phyloP scores from a whole-genome alignment of 2,329 filamentous ascomycete species.

The Xylariaceae sp. region DNA sequence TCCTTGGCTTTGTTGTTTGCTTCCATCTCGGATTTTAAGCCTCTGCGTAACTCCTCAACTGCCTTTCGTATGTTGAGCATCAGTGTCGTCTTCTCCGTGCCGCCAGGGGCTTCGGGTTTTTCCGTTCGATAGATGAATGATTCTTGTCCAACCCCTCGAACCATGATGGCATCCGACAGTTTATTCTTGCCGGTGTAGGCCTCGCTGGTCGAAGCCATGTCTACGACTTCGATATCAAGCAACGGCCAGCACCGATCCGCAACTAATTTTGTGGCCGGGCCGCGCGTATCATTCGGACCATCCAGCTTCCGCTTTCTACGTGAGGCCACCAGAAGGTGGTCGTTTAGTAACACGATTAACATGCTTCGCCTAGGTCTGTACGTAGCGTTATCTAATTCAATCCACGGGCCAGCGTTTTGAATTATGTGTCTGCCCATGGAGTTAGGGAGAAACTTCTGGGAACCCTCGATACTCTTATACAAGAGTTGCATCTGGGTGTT shows the following conservation, averaged over 20 bases:
- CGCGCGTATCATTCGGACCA: slow-evolving; percentile 47
- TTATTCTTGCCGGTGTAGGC: slow-evolving; percentile 53
- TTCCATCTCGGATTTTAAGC: slow-evolving; percentile 78
- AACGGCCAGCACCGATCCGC: slow-evolving; percentile 93
- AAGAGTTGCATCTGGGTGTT: slow-evolving; percentile 71
- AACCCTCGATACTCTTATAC: slow-evolving; percentile 96
- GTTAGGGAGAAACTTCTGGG: slow-evolving; percentile 92
- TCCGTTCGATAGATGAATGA: slow-evolving; percentile 93
- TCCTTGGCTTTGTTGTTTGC: slow-evolving; percentile 79
- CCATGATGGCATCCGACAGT: slow-evolving; percentile 80
- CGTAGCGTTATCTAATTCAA: slow-evolving; percentile 93
- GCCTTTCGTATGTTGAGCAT: slow-evolving; percentile 89
- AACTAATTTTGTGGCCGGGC: slow-evolving; percentile 67
- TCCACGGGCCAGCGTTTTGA: slow-evolving; percentile 87
- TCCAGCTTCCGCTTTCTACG: slow-evolving; percentile 89
- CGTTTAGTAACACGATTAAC: slow-evolving; percentile 88
- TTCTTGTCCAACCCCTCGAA: slow-evolving; percentile 77
- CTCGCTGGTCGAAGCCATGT: slow-evolving; percentile 66
- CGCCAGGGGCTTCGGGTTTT: slow-evolving; percentile 62
- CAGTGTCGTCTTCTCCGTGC: slow-evolving; percentile 82
- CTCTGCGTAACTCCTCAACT: slow-evolving; percentile 84
- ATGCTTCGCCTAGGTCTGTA: slow-evolving; percentile 90
- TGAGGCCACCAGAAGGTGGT: slow-evolving; percentile 85
- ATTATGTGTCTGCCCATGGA: slow-evolving; percentile 88
- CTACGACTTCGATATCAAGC: slow-evolving; percentile 86